phyloP scores from a whole-genome alignment of 177 flowering plant species.

The Vitis hybrid region DNA sequence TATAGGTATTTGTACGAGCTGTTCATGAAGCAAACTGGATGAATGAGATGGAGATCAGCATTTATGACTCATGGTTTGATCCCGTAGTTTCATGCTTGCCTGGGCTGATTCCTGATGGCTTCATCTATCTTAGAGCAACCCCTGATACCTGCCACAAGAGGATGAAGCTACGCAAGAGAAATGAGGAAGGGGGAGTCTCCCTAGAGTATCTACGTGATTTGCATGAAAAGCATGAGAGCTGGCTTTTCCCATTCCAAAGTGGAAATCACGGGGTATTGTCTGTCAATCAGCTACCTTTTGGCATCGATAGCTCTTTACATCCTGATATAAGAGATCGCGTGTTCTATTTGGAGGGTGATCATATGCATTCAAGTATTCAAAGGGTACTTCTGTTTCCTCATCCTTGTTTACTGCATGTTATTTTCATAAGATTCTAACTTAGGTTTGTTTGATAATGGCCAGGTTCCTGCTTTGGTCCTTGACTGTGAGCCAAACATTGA shows the following conservation, averaged over 20 bases:
- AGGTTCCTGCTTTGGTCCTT: conserved; percentile 96
- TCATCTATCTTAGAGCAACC: conserved; percentile 94
- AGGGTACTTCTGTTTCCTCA: conserved; percentile 46
- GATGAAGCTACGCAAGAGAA: conserved; percentile 74
- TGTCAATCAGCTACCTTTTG: conserved; percentile 58
- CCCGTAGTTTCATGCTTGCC: conserved; percentile 92
- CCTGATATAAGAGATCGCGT: conserved; percentile 90
- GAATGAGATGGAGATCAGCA: conserved; percentile 99
- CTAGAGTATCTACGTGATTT: conserved; percentile 80
- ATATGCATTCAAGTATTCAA: conserved; percentile 94
- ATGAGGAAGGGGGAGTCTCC: conserved; percentile 88
- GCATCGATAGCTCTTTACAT: conserved; percentile 58
- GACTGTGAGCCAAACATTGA: conserved; percentile 97
- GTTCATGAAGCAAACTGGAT: conserved; percentile 99
- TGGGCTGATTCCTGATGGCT: conserved; percentile 94
- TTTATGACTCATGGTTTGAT: conserved; percentile 98
- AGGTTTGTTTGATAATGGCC: conserved; percentile 20
- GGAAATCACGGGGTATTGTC: conserved; percentile 82
- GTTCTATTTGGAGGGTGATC: conserved; percentile 84
- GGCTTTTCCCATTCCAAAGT: conserved; percentile 83
- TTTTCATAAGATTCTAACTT: background rate
- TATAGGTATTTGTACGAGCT: conserved; percentile 94
- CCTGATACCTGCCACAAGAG: conserved; percentile 97
- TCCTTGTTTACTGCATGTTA: background rate
- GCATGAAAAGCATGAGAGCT: conserved; percentile 97